phyloP scores from a whole-genome alignment of 352 stramenopile genomes.

The Stramenopiles sp. region DNA sequence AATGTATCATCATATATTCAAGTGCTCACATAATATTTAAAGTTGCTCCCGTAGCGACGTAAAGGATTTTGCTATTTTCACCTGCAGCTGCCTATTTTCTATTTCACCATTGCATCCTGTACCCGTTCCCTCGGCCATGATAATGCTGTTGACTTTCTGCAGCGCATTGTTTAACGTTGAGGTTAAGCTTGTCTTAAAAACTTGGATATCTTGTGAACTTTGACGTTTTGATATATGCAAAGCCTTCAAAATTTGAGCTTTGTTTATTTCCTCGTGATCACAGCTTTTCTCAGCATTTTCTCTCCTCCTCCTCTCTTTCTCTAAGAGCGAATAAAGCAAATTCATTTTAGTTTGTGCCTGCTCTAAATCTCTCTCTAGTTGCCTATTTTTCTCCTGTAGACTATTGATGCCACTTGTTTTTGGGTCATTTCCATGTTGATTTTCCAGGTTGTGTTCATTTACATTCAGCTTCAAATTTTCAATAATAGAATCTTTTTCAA shows the following conservation, averaged over 20 bases:
- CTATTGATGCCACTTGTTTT: background rate
- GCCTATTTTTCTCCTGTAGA: background rate
- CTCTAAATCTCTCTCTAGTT: background rate
- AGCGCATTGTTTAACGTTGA: background rate
- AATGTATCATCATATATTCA: too few species aligned
- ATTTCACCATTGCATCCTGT: too few species aligned
- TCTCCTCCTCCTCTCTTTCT: background rate
- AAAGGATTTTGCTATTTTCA: too few species aligned
- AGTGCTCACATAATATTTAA: too few species aligned
- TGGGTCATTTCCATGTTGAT: background rate
- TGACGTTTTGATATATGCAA: background rate
- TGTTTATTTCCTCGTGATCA: background rate
- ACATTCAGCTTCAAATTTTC: background rate
- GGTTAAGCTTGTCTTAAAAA: background rate
- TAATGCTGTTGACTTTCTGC: background rate
- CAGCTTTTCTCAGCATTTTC: background rate
- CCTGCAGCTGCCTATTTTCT: too few species aligned
- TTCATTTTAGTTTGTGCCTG: background rate
- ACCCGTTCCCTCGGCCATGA: too few species aligned
- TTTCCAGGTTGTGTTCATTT: background rate
- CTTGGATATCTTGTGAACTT: background rate
- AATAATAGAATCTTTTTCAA: background rate
- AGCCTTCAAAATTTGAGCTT: background rate
- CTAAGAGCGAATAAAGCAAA: background rate
- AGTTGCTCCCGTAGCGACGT: too few species aligned